phyloP scores from a whole-genome alignment of 2,329 filamentous ascomycete genomes.

The Fusarium anguioides region DNA sequence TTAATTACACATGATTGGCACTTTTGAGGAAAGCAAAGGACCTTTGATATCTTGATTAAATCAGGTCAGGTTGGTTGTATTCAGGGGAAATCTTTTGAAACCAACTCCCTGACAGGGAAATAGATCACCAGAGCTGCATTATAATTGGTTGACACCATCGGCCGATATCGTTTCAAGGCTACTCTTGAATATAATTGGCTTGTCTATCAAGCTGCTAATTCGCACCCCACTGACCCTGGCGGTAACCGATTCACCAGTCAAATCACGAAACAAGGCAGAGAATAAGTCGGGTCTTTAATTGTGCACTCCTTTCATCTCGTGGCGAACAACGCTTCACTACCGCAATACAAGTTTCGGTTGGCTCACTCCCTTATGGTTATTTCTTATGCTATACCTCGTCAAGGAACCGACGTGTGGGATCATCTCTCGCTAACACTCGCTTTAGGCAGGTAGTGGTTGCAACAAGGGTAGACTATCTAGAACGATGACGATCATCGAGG shows the following conservation, averaged over 20 bases:
- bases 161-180: conserved; percentile 24
- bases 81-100: conserved; percentile 30
- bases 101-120: conserved; percentile 31
- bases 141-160: conserved; percentile 19
- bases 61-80: conserved; percentile 4
- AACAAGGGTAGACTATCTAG: conserved; percentile 24
- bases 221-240: conserved; percentile 29
- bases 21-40: conserved; percentile 20
- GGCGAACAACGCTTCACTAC: background rate
- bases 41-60: background rate
- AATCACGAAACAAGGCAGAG: background rate
- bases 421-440: conserved; percentile 23
- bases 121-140: conserved; percentile 17
- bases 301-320: conserved; percentile 33
- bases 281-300: conserved; percentile 20
- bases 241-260: conserved; percentile 34
- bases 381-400: conserved; percentile 32
- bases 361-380: conserved; percentile 11
- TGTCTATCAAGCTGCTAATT: conserved; percentile 25
- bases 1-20: conserved; percentile 29
- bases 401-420: conserved; percentile 18
- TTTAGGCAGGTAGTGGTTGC: conserved; percentile 37
- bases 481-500: conserved; percentile 22
- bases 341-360: conserved; percentile 17
- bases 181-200: conserved; percentile 19